Conservation (phyloP, 768 basidiomycete species). For the Sistotremastrum suecicum region DNA sequence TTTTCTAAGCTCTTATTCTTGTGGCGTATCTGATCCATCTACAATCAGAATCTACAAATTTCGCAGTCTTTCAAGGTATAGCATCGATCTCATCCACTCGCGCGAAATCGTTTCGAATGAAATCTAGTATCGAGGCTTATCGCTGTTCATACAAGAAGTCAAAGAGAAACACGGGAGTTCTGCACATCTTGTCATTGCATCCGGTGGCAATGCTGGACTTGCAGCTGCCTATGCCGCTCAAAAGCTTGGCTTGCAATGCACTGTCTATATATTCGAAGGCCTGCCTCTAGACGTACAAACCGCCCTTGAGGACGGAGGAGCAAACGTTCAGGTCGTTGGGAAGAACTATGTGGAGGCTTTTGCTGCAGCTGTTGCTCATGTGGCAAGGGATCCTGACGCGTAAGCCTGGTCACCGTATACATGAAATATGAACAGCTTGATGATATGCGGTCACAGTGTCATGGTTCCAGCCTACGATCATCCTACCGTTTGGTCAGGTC, state of each 20-base stretch:
- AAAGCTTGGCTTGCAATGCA: slow-evolving; percentile 40
- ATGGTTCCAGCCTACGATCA: slow-evolving; percentile 64
- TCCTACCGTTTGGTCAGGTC: slow-evolving; percentile 58
- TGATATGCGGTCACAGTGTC: slow-evolving; percentile 27
- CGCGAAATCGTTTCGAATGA: not conserved
- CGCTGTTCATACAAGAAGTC: slow-evolving; percentile 42
- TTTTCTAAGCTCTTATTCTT: too few species aligned
- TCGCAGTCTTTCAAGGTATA: slow-evolving; percentile 53
- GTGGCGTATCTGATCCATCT: not conserved
- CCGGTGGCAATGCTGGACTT: slow-evolving; percentile 67
- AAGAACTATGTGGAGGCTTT: slow-evolving; percentile 45
- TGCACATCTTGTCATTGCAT: slow-evolving; percentile 55
- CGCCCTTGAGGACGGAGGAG: slow-evolving; percentile 37
- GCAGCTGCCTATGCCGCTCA: slow-evolving; percentile 54
- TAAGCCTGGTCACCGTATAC: slow-evolving; percentile 19
- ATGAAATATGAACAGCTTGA: not conserved
- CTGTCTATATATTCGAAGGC: slow-evolving; percentile 50
- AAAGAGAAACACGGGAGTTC: slow-evolving; percentile 33
- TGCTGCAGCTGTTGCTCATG: slow-evolving; percentile 31
- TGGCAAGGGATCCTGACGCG: slow-evolving; percentile 33
- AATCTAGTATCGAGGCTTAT: slow-evolving; percentile 41
- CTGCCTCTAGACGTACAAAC: too few species aligned
- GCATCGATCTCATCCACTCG: not conserved
- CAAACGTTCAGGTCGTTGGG: slow-evolving; percentile 45
- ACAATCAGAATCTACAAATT: slow-evolving; percentile 49